A percentile compares a stretch with the other conserved stretches of the same genome.
Evolutionary conservation across 768 basidiomycete genomes (phyloP).

Genomic region (Kwoniella sp.): DNA sequence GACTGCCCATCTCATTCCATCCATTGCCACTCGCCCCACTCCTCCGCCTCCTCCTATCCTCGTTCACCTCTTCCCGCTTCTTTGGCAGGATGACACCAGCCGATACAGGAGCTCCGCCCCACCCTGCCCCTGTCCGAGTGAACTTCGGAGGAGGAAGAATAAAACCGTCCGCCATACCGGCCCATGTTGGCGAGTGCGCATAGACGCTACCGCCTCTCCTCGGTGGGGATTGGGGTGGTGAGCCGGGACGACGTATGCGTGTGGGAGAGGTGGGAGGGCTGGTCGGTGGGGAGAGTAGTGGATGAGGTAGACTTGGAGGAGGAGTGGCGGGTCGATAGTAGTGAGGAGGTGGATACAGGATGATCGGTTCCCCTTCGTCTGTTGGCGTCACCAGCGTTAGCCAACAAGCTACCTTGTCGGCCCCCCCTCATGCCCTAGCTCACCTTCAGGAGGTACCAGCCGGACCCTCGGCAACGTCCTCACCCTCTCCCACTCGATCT

Average conservation of each 20-base stretch:
- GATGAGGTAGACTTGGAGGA: slow-evolving; percentile 9
- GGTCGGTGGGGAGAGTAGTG: slow-evolving; percentile 17
- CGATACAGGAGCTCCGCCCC: slow-evolving; percentile 3
- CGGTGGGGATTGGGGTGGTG: slow-evolving; percentile 14
- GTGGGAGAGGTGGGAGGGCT: slow-evolving; percentile 14
- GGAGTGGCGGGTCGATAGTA: slow-evolving; percentile 12
- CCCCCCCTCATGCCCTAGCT: no score
- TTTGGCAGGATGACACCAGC: slow-evolving; percentile 34
- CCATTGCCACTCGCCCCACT: slow-evolving; percentile 15
- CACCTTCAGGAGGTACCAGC: slow-evolving; percentile 39
- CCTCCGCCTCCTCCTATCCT: slow-evolving; percentile 24
- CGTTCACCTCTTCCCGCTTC: slow-evolving; percentile 19
- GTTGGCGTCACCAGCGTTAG: no score
- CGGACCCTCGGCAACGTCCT: slow-evolving; percentile 31
- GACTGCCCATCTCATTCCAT: slow-evolving; percentile 3
- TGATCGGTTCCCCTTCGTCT: slow-evolving; percentile 37
- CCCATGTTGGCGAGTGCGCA: slow-evolving; percentile 19
- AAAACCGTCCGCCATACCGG: slow-evolving; percentile 34
- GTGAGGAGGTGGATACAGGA: slow-evolving; percentile 29
- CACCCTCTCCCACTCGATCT: slow-evolving; percentile 27
- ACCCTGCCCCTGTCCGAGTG: slow-evolving; percentile 9
- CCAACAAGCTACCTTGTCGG: no score
- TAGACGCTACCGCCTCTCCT: slow-evolving; percentile 5
- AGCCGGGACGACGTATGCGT: slow-evolving; percentile 6
- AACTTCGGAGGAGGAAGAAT: slow-evolving; percentile 31